These are phyloP conservation scores for Phyllosticta capitalensis DNA, from an alignment of 2,329 filamentous ascomycete species.

Conservation along the genomic window DNA sequence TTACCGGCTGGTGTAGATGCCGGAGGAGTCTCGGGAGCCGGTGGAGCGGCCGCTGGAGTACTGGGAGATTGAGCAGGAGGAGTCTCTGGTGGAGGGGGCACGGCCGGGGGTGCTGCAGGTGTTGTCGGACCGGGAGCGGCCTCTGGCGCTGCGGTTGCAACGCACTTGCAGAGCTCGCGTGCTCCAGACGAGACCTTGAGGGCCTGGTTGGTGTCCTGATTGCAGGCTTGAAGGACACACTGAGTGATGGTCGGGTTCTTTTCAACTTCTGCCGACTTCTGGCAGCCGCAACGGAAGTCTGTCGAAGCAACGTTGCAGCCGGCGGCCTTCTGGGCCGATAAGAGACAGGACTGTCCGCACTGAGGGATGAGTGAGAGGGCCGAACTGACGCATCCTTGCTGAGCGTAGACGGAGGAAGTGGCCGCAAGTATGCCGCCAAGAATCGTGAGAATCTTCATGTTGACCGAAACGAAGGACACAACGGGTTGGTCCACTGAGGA, in stretches of 20 bases:
- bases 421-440: not conserved
- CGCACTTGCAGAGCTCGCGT: slow-evolving; percentile 4
- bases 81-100: not conserved
- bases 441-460: slow-evolving; percentile 1
- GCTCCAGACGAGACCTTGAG: slow-evolving; percentile 6
- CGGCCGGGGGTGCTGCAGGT: not conserved
- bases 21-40: not conserved
- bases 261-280: not conserved
- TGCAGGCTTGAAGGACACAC: slow-evolving; percentile 5
- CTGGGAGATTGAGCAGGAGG: not conserved
- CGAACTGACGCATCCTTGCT: slow-evolving; percentile 7
- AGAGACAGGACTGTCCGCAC: slow-evolving; percentile 6
- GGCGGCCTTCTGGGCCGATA: slow-evolving; percentile 1
- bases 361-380: slow-evolving; percentile 4
- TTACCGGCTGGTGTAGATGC: not conserved
- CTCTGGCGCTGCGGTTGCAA: slow-evolving; percentile 4
- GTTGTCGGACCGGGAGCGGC: not conserved
- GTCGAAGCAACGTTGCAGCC: slow-evolving; percentile 7
- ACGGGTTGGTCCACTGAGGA: not conserved
- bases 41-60: not conserved
- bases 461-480: not conserved
- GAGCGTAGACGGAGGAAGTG: slow-evolving; percentile 1
- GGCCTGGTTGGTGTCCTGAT: slow-evolving; percentile 3
- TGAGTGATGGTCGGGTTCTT: not conserved
- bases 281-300: slow-evolving; percentile 6